phyloP scores from a whole-genome alignment of 2,329 filamentous ascomycete genomes.

The Neonectria magnoliae region DNA sequence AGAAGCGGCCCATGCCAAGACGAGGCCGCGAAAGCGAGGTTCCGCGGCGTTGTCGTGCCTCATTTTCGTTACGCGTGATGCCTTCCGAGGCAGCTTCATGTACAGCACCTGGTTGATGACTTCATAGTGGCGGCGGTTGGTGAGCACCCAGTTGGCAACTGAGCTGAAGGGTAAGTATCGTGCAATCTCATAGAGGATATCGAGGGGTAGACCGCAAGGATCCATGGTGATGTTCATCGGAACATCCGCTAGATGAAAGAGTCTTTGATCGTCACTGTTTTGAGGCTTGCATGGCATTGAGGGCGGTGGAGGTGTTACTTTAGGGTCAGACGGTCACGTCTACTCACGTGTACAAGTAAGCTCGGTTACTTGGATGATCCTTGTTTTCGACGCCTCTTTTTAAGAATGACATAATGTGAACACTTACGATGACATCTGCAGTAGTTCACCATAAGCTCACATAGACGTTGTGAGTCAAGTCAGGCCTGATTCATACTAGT shows the following conservation, averaged over 20 bases:
- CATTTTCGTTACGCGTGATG: neutral
- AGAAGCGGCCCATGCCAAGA: slow-evolving; percentile 17
- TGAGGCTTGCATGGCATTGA: neutral
- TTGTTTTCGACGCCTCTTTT: neutral
- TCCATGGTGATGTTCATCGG: slow-evolving; percentile 2
- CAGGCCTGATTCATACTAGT: neutral
- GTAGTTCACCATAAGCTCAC: neutral
- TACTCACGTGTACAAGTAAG: neutral
- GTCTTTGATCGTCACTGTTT: neutral
- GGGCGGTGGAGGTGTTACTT: neutral
- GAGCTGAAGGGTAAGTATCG: slow-evolving; percentile 11
- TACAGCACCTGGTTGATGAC: neutral
- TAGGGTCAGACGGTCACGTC: neutral
- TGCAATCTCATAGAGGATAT: slow-evolving; percentile 18
- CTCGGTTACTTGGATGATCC: neutral
- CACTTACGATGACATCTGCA: neutral
- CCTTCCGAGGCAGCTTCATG: neutral
- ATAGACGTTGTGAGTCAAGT: neutral
- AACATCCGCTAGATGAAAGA: neutral
- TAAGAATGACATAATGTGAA: neutral
- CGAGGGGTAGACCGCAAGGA: slow-evolving; percentile 3
- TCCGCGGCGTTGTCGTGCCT: neutral
- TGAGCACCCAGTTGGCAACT: slow-evolving; percentile 9
- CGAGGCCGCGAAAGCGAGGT: slow-evolving; percentile 8
- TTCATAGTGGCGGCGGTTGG: neutral